Base-by-base conservation (phyloP, 1,139 yeast genomes). In the Candida sp. region DNA sequence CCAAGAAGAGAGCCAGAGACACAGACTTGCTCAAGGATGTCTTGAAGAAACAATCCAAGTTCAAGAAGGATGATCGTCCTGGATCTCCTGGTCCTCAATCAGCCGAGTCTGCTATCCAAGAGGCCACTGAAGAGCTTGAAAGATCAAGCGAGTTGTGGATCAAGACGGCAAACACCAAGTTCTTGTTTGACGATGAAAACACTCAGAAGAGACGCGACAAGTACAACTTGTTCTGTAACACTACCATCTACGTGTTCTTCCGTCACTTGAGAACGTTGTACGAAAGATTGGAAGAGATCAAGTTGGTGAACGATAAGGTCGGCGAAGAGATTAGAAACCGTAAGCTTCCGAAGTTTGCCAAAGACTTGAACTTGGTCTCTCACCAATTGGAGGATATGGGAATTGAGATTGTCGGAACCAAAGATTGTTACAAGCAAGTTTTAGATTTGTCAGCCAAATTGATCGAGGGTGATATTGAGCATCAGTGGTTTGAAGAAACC, bases 401-500 rank as follows among this genome's bases (percentile, higher is more conserved):
- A 1, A 80, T 93, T 49, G 83, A 84, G 54, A 87, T 93, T 59
- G 77, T 77, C 34, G 90, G 91, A 17, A 75, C 81, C 7, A 86
- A 86, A 59, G 75, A 82, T 59, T 88, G 96, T 50, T 96, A 94
- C 67, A 71, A 77, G 38, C 98, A 94, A 69, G 82, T 92, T 22
- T 75, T 94, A 53, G 75, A 75, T 2, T 76, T 94, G 52, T 83
- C 96, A 50, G 92, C 85, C 60, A 83, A 85, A 57, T 75, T 93
- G 49, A 89, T 96, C 57, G 96, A 91, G 62, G 97, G 97, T 30
- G 96, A 92, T 40, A 75, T 94, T 49, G 99, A 94, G 62, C 97
- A 92, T 59, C 96, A 89, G 68, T 88, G 96, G 90, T 94, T 90
- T 67, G 99, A 94, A 73, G 99, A 94, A 68, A 82, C 97, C 26